Conservation (phyloP, 176 grass and related monocot species). For the bread wheat (Triticum aestivum) region DNA sequence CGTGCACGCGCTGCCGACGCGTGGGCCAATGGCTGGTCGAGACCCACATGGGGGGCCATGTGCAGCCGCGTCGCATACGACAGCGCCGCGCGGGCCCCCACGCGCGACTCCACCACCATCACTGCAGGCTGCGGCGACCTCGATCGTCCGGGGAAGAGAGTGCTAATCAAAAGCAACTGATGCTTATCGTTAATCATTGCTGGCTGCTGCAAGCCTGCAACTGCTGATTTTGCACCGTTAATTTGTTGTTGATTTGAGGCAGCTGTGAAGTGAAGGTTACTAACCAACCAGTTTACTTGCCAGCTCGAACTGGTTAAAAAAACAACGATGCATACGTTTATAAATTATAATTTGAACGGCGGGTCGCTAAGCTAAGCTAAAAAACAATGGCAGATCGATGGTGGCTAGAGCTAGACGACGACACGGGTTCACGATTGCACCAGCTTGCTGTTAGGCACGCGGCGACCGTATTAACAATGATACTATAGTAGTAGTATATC, state of each 20-base stretch:
- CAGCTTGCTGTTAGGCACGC: slow-evolving; percentile 20
- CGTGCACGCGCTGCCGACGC: slow-evolving; percentile 32
- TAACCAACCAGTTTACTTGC: background rate
- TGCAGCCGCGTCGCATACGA: slow-evolving; percentile 19
- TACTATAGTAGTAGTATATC: background rate
- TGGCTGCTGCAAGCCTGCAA: background rate
- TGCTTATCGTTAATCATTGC: background rate
- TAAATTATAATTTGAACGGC: no score
- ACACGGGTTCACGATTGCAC: background rate
- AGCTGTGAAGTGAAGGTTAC: background rate
- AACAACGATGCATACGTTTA: background rate
- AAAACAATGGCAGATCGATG: background rate
- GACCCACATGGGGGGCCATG: slow-evolving; percentile 44
- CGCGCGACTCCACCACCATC: background rate
- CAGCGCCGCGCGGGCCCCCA: slow-evolving; percentile 20
- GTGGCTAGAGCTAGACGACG: background rate
- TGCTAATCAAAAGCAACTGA: background rate
- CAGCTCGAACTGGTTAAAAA: background rate
- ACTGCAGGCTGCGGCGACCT: background rate
- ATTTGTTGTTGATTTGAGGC: background rate
- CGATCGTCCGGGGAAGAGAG: background rate
- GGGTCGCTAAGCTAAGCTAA: background rate
- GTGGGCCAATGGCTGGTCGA: slow-evolving; percentile 17
- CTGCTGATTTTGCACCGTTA: background rate
- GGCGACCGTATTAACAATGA: background rate